Evolutionary conservation across 2,329 filamentous ascomycete species (phyloP).

Genomic region (Davidsoniella eucalypti): DNA sequence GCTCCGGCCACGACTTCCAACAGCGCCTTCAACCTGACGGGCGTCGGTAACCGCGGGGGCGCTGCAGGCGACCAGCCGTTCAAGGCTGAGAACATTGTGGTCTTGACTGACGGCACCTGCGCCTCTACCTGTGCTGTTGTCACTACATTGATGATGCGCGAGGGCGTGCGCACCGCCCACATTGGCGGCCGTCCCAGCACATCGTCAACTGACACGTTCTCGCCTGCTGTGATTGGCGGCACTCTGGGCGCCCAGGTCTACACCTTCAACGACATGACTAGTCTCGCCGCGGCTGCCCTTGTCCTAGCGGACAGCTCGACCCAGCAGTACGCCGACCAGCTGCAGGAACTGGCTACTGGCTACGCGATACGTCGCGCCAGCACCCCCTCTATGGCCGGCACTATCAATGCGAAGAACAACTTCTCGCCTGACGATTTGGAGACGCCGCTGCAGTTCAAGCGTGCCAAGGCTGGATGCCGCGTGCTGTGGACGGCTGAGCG

Average conservation of each 20-base stretch:
- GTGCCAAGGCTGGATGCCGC: slow-evolving; percentile 43
- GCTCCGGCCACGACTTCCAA: slow-evolving; percentile 23
- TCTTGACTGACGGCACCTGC: slow-evolving; percentile 16
- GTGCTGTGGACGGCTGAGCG: slow-evolving; percentile 41
- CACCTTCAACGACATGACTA: slow-evolving; percentile 18
- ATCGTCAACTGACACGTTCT: too few relatives aligned
- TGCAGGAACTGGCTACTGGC: slow-evolving; percentile 20
- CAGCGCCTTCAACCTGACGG: slow-evolving; percentile 25
- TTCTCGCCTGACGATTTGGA: slow-evolving; percentile 15
- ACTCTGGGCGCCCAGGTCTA: slow-evolving; percentile 25
- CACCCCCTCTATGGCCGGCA: slow-evolving; percentile 16
- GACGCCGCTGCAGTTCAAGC: slow-evolving; percentile 39
- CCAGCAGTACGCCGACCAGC: slow-evolving; percentile 15
- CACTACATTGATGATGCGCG: slow-evolving; percentile 31
- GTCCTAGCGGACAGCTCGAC: neutral
- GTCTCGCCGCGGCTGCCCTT: slow-evolving; percentile 15
- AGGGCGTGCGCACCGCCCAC: slow-evolving; percentile 21
- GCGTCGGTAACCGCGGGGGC: slow-evolving; percentile 24
- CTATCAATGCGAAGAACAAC: slow-evolving; percentile 15
- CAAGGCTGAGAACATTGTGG: slow-evolving; percentile 14
- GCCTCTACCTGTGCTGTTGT: slow-evolving; percentile 16
- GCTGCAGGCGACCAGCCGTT: slow-evolving; percentile 23
- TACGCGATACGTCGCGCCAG: slow-evolving; percentile 20
- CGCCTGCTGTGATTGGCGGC: slow-evolving; percentile 37
- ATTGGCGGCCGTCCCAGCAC: slow-evolving; percentile 41